phyloP scores from a whole-genome alignment of 2,329 filamentous ascomycete species.

The Pseudohalonectria lignicola region DNA sequence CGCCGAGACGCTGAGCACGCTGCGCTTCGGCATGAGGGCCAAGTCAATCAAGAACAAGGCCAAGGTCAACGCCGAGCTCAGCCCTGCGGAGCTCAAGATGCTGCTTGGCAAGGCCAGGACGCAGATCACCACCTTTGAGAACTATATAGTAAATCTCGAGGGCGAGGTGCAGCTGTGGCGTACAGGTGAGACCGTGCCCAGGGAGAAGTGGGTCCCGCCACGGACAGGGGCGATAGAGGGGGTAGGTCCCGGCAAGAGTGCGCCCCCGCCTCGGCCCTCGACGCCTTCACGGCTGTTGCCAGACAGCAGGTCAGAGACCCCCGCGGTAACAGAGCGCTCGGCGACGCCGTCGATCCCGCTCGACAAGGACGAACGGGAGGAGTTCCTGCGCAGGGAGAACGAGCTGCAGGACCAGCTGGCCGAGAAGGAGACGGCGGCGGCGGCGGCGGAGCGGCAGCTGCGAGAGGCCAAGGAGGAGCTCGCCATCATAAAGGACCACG shows the following conservation, averaged over 20 bases:
- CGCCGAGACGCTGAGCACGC: constrained; percentile 80
- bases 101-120: constrained; percentile 86
- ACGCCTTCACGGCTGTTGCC: constrained; percentile 38
- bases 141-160: constrained; percentile 74
- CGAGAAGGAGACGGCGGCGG: constrained; percentile 78
- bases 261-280: constrained; percentile 42
- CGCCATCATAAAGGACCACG: constrained; percentile 72
- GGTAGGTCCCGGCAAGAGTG: constrained; percentile 16
- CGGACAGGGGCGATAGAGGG: constrained; percentile 7
- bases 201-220: constrained; percentile 74
- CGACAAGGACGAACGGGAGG: constrained; percentile 94
- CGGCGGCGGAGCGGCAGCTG: constrained; percentile 67
- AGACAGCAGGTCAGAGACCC: constrained; percentile 53
- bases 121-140: constrained; percentile 80
- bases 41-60: constrained; percentile 99
- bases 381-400: constrained; percentile 90
- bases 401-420: constrained; percentile 94
- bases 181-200: constrained; percentile 76
- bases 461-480: constrained; percentile 82
- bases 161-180: constrained; percentile 82
- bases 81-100: constrained; percentile 86
- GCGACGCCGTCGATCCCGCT: constrained; percentile 79
- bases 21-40: constrained; percentile 89
- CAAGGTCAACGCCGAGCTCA: constrained; percentile 98
- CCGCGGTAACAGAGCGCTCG: constrained; percentile 64